Conservation (phyloP, 176 grass and related monocot genomes). For the Eleusine indica region DNA sequence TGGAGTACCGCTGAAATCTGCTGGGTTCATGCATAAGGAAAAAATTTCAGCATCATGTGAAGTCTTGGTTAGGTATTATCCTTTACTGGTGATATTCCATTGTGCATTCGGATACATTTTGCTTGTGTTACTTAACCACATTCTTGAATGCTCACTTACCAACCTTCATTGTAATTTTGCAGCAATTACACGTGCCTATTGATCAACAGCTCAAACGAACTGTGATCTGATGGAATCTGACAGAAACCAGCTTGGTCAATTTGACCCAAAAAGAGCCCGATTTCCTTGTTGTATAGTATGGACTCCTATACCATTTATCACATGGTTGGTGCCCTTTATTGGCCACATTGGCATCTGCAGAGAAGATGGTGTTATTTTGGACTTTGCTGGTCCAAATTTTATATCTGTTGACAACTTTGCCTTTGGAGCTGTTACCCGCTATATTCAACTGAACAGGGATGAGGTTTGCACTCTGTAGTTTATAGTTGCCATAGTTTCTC, state of each 20-base stretch:
- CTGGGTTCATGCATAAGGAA: background rate
- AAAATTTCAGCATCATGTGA: background rate
- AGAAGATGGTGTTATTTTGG: conserved; percentile 95
- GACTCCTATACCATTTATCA: conserved; percentile 91
- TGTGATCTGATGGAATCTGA: conserved; percentile 51
- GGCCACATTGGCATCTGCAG: conserved; percentile 92
- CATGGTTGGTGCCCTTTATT: conserved; percentile 91
- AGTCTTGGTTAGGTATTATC: background rate
- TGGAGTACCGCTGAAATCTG: background rate
- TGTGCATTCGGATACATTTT: background rate
- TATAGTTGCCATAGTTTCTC: background rate
- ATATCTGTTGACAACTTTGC: conserved; percentile 92
- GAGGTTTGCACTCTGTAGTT: conserved; percentile 54
- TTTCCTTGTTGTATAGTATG: conserved; percentile 92
- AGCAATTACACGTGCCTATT: background rate
- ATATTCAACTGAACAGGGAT: conserved; percentile 72
- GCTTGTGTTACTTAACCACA: conserved; percentile 8
- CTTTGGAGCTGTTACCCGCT: conserved; percentile 77
- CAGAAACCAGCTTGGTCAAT: conserved; percentile 43
- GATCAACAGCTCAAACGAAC: background rate
- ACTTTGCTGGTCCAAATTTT: conserved; percentile 92
- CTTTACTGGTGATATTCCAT: background rate
- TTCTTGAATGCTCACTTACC: background rate
- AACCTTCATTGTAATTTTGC: background rate
- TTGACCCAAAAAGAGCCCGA: conserved; percentile 77